Base-by-base conservation (phyloP, 2,329 filamentous ascomycete genomes). In the Orbilia ellipsospora region DNA sequence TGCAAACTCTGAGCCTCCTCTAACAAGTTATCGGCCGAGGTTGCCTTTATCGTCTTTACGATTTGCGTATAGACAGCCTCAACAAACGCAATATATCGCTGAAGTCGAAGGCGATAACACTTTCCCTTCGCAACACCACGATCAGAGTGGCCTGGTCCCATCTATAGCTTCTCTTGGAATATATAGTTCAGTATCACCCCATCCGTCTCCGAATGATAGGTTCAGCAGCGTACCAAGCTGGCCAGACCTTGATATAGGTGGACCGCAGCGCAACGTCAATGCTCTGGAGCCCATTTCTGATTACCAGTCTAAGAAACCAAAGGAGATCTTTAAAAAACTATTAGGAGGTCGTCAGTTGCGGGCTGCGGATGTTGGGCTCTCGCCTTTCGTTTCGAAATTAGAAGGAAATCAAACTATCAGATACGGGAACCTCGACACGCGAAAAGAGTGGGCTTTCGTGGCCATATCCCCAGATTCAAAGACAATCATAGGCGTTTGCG, bases 401-500 rank as follows among this genome's bases (percentile, higher is more conserved):
- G 72, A 75, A 23, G 60, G 42, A 5, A 40, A 40, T 45, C 55
- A 69, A 42, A 50, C 52, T n/a, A n/a, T 75, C 36, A 55, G 28
- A 23, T 69, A 63, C 40, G 31, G 48, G 8, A 57, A 65, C 44
- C 42, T 75, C 7, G 72, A 75, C n/a, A 26, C 44, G 10, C 57
- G 54, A 42, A 75, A 65, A 18, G 72, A 75, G 28, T 75, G 72
- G 72, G 72, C 72, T 15, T 75, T 75, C 28, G 72, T 75, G 51
- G 72, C 59, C 12, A 36, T 69, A 55, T 75, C 72, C 4, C 72
- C 72, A 10, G 64, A 75, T 60, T 65, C 72, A 4, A 64, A 60
- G 20, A 69, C 64, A 0, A 65, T 75, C 8, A 59, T 75, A 10
- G 72, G 72, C 16, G 64, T 75, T 2, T 75, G 64, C 36, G 72